A percentile compares a stretch with the other conserved stretches of the same genome.
Evolutionary conservation across 208 protist species (phyloP).

Genomic region (Wallacemonas sp.): DNA sequence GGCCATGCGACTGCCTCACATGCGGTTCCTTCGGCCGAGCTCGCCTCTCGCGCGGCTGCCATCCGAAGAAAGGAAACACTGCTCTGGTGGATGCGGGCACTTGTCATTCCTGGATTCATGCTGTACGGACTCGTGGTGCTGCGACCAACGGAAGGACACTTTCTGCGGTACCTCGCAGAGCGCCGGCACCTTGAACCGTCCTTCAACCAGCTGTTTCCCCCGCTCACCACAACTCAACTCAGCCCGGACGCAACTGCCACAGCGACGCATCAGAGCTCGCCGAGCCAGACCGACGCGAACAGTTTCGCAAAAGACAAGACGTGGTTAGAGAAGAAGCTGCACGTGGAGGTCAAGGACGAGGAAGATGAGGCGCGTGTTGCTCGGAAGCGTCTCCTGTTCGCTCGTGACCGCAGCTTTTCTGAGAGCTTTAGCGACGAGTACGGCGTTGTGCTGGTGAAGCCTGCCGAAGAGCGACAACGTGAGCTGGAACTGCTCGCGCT

Average conservation of each 20-base stretch:
- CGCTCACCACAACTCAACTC: constrained; percentile 4
- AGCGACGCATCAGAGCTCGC: neutral
- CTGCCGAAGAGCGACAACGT: constrained; percentile 16
- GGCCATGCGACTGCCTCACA: neutral
- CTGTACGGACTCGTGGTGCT: constrained; percentile 56
- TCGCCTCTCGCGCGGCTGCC: constrained; percentile 17
- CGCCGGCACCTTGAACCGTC: constrained; percentile 51
- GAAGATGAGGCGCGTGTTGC: constrained; percentile 45
- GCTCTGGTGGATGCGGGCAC: constrained; percentile 47
- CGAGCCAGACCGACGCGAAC: neutral
- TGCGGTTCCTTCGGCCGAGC: neutral
- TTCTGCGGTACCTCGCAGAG: constrained; percentile 71
- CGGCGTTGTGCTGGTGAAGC: constrained; percentile 32
- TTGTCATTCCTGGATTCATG: constrained; percentile 57
- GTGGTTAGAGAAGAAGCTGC: constrained; percentile 25
- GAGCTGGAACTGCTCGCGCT: constrained; percentile 26
- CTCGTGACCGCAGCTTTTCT: constrained; percentile 33
- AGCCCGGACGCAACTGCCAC: neutral
- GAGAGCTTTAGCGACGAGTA: constrained; percentile 18
- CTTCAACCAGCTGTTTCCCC: constrained; percentile 67
- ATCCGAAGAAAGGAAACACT: constrained; percentile 45
- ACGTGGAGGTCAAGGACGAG: constrained; percentile 13
- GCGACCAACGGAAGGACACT: constrained; percentile 74
- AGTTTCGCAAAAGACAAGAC: constrained; percentile 19
- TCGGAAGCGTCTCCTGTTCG: constrained; percentile 48